Evolutionary conservation across 2,329 filamentous ascomycete genomes (phyloP).

Genomic region (Diplodia corticola): DNA sequence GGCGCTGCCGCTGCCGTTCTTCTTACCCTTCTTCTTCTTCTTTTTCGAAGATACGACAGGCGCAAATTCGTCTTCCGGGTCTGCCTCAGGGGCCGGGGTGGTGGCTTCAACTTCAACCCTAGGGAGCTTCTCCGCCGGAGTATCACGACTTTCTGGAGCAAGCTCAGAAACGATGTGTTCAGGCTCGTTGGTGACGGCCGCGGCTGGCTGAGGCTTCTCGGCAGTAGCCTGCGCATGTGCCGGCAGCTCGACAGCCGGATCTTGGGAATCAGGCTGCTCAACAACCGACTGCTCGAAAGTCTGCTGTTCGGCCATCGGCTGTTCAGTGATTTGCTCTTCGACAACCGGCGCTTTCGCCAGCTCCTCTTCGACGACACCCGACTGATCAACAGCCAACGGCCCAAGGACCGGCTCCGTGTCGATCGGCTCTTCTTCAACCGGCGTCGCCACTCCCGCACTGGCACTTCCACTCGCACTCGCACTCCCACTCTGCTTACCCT

Average conservation of each 20-base stretch:
- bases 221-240: too few species aligned
- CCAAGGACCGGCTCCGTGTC: not conserved
- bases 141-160: not conserved
- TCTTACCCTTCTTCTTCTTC: conserved; percentile 29
- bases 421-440: not conserved
- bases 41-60: not conserved
- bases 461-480: not conserved
- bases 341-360: not conserved
- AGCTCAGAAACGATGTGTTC: not conserved
- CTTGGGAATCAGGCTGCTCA: not conserved
- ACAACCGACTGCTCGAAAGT: not conserved
- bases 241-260: not conserved
- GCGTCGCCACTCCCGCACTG: not conserved
- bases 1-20: conserved; percentile 26
- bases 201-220: not conserved
- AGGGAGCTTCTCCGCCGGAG: not conserved
- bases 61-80: not conserved
- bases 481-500: not conserved
- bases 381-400: not conserved
- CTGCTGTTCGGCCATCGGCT: not conserved
- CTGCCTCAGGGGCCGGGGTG: not conserved
- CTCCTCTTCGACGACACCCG: not conserved
- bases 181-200: not conserved
- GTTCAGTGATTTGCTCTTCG: not conserved
- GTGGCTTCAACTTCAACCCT: not conserved